Evolutionary conservation across 345 rosid species (phyloP), one percentile per base, ranked within the genome.

Genomic region (Euphorbia pulcherrima): DNA sequence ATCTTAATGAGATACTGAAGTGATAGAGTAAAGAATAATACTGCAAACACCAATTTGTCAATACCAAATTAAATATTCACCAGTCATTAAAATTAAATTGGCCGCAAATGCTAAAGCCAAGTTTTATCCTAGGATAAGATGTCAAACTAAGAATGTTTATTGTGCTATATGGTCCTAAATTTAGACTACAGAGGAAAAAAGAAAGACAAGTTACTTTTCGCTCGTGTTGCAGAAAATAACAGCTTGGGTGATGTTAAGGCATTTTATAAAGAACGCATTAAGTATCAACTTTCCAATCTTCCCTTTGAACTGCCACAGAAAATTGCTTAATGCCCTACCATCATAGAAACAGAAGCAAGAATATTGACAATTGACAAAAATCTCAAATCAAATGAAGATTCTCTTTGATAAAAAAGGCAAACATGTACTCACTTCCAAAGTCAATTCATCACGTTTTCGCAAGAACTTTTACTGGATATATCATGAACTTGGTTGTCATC

Each of bases 261-360:
- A 89, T 67, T n/a, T 94, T 96, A 80, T 94, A 91, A 66, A 89
- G 97, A 79, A 91, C 99, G 67, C 92, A 86, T 17, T 91, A 81
- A 3, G 99, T 94, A 77, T 94, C 99, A 79, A 94, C 91, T 75
- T 94, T 94, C 99, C 99, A 94, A 46, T 94, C 97, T 77, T 94
- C 99, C 59, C 83, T 84, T 86, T 94, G 97, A 74, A 94, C 99
- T 0, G 92, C 91, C 54, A 94, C 95, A 29, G 89, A 91, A 75
- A 91, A 94, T 71, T 94, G 97, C 74, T 89, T 94, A 80, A 91
- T 91, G 24, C 99, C 97, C 99, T 91, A 81, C 58, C 67, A 71
- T 44, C 17, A 56, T 37, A 77, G 63, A 68, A 61, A 41, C 40
- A 73, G 18, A 40, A 54, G 9, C 50, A 37, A 5, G 46, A 58